Conservation (phyloP, 345 rosid species). For the Camelina hispida region DNA sequence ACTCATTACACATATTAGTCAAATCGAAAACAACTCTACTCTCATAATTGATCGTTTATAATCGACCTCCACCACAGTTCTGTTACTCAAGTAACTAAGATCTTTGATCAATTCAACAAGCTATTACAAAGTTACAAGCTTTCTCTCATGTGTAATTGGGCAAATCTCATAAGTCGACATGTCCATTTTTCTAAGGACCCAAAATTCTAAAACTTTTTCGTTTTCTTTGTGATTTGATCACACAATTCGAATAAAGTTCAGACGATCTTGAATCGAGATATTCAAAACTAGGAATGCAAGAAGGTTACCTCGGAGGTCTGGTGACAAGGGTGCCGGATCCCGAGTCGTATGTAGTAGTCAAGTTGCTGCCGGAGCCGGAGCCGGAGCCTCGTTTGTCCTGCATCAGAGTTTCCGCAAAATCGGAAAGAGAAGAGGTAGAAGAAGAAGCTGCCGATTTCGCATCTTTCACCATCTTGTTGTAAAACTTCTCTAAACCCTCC, state of each 20-base stretch:
- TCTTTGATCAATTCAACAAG: slow-evolving; percentile 12
- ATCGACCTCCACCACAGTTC: not conserved
- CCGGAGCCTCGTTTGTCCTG: slow-evolving; percentile 39
- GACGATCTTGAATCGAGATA: not conserved
- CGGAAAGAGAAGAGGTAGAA: slow-evolving; percentile 49
- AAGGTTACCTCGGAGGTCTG: slow-evolving; percentile 57
- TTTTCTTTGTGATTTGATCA: not conserved
- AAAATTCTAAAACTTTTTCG: not conserved
- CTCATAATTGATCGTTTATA: not conserved
- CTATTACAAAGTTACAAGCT: slow-evolving; percentile 13
- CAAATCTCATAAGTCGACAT: not conserved
- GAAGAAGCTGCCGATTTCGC: slow-evolving; percentile 48
- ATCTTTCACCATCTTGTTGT: slow-evolving; percentile 45
- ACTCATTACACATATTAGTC: not conserved
- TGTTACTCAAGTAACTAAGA: slow-evolving; percentile 3
- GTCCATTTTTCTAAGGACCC: not conserved
- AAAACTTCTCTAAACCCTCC: slow-evolving; percentile 60
- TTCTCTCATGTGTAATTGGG: not conserved
- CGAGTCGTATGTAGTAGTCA: slow-evolving; percentile 49
- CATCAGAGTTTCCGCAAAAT: slow-evolving; percentile 40
- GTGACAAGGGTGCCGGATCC: slow-evolving; percentile 48
- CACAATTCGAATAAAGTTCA: not conserved
- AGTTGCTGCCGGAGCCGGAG: slow-evolving; percentile 43
- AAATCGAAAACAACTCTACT: not conserved
- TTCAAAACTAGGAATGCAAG: not conserved